These are phyloP conservation scores for Tetracladium marchalianum DNA, from an alignment of 495 filamentous ascomycete species.

Conservation along the genomic window DNA sequence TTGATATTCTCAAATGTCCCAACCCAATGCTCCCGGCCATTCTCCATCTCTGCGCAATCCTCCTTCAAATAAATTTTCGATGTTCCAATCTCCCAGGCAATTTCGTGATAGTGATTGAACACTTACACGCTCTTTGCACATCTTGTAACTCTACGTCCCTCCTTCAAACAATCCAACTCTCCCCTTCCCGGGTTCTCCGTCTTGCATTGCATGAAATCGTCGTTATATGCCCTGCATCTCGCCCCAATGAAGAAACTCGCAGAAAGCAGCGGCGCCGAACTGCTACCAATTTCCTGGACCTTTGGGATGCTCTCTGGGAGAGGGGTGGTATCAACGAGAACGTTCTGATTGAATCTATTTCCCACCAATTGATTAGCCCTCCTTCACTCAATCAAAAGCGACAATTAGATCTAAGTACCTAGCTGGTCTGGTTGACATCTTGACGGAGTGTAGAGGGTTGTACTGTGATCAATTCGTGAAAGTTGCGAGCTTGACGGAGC, in stretches of 20 bases:
- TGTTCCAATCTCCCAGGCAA: background rate
- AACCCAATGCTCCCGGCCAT: background rate
- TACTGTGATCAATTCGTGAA: background rate
- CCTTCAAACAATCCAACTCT: constrained; percentile 89
- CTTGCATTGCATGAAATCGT: constrained; percentile 99
- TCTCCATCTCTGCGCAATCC: background rate
- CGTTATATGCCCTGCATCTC: constrained; percentile 88
- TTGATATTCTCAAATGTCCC: background rate
- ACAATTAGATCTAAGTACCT: constrained; percentile 26
- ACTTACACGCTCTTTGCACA: constrained; percentile 95
- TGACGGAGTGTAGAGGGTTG: constrained; percentile 21
- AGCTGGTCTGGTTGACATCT: constrained; percentile 40
- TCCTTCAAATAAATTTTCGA: background rate
- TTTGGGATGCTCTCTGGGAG: constrained; percentile 83
- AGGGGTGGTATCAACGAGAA: constrained; percentile 92
- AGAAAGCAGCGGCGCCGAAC: constrained; percentile 80
- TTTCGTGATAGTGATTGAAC: no score
- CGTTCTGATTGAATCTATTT: constrained; percentile 79
- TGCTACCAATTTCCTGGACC: constrained; percentile 84
- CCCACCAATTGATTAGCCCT: constrained; percentile 5
- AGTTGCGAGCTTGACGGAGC: no score
- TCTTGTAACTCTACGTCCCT: constrained; percentile 90
- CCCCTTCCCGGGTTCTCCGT: constrained; percentile 74
- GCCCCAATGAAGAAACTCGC: constrained; percentile 97
- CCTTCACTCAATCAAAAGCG: background rate